Base-by-base conservation (phyloP, 495 filamentous ascomycete species). In the Rhizodiscina lignyota region DNA sequence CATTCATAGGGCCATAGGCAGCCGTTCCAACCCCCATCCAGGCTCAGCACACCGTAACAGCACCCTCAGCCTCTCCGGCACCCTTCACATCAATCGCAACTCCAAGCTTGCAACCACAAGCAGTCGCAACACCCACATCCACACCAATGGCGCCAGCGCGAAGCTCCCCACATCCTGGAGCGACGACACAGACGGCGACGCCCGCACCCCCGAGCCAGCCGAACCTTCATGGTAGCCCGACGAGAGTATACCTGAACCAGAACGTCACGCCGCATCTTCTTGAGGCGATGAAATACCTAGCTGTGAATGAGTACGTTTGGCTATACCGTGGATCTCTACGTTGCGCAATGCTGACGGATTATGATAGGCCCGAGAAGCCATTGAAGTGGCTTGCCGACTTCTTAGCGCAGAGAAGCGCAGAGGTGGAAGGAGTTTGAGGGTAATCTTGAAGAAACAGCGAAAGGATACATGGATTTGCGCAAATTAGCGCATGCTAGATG, bases 231-330 rank as follows among this genome's bases (percentile, higher is more conserved):
- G 89, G 89, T 27, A 83, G 82, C 1, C 83, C 86, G 3, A 79
- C 83, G 2, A 68, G 89, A 21, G 73, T 80, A 40, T 97, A 93
- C 57, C 59, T 97, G 53, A 96, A 96, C 47, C 64, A 74, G 50
- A 85, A 84, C 50, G 72, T 97, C 36, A 87, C 85, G 12, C 78
- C 76, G 5, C 70, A 76, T 35, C 50, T 97, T 42, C 53, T 97
- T 22, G 86, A 94, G 46, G 89, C 82, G 4, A 86, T 97, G 84
- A 96, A 94, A 66, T 59, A 68, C 44, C 44, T 97, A 23, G 82
- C 80, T 2, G 73, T 70, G 41, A 76, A 86, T 32, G 81, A 85
- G 85, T 91, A 60, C 52, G 24, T 27, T 27, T 13, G 24, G 24
- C 8, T 27, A 8, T 27, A 28, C 11, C 16, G 13, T 30, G 16